Conservation (phyloP, 768 basidiomycete genomes). For the Holtermannia corniformis region DNA sequence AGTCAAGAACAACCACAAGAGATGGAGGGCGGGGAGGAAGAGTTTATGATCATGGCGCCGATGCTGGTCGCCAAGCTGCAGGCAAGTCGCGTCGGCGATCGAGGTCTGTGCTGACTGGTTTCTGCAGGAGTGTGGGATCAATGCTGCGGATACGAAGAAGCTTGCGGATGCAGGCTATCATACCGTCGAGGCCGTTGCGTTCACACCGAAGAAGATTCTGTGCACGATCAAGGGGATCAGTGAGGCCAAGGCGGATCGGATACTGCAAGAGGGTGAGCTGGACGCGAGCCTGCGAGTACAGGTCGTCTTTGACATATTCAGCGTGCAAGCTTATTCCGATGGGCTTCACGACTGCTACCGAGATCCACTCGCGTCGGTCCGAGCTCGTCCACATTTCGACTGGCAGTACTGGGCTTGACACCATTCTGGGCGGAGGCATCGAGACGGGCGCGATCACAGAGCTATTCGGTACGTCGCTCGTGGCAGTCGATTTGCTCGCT, state of each 20-base stretch:
- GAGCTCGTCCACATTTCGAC: constrained; percentile 96
- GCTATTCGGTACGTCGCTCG: constrained; percentile 54
- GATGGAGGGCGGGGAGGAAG: constrained; percentile 49
- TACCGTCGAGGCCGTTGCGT: constrained; percentile 91
- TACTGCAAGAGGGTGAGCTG: constrained; percentile 69
- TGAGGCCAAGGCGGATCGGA: constrained; percentile 95
- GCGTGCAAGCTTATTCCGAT: constrained; percentile 93
- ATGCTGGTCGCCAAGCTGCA: constrained; percentile 65
- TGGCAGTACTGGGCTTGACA: constrained; percentile 91
- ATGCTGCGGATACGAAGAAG: constrained; percentile 87
- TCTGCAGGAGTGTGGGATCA: constrained; percentile 77
- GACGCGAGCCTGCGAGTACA: no score
- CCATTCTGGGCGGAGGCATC: constrained; percentile 89
- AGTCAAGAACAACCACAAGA: neutral
- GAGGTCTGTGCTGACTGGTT: neutral
- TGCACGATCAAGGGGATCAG: constrained; percentile 92
- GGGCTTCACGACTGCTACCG: constrained; percentile 96
- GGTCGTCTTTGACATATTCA: constrained; percentile 36
- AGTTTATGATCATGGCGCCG: constrained; percentile 61
- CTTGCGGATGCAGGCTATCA: constrained; percentile 81
- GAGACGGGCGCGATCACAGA: constrained; percentile 98
- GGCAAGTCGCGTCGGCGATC: constrained; percentile 21
- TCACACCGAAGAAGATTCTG: constrained; percentile 87
- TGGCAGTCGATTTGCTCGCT: neutral
- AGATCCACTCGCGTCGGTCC: constrained; percentile 86